Percentiles rank a stretch among this genome's conserved stretches.
Conservation (phyloP, 441 rosid species). For the Gossypium trilobum region DNA sequence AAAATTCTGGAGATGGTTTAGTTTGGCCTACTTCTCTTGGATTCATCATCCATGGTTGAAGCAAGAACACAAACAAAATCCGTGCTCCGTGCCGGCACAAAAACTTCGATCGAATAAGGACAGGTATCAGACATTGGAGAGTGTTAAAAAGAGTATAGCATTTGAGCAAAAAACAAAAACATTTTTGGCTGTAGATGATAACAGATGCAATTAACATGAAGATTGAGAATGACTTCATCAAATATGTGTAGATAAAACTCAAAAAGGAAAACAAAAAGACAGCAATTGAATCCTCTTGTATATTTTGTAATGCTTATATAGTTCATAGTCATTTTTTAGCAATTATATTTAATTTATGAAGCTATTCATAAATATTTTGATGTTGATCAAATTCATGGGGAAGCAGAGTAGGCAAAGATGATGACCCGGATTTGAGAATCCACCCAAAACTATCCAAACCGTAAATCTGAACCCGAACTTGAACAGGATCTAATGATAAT, state of each 20-base stretch:
- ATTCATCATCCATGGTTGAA: not conserved
- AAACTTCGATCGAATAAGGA: not conserved
- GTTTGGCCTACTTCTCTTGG: slow-evolving; percentile 8
- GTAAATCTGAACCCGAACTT: not conserved
- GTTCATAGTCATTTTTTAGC: slow-evolving; percentile 17
- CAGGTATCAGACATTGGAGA: slow-evolving; percentile 6
- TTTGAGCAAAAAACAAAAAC: slow-evolving; percentile 10
- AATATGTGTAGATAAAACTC: slow-evolving; percentile 31
- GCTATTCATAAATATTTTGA: not conserved
- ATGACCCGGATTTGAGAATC: not conserved
- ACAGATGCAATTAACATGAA: slow-evolving; percentile 11
- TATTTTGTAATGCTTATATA: slow-evolving; percentile 17
- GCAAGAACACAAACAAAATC: not conserved
- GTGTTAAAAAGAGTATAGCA: slow-evolving; percentile 18
- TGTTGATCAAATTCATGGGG: no score
- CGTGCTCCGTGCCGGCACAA: not conserved
- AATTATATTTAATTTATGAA: not conserved
- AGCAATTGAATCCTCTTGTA: slow-evolving; percentile 19
- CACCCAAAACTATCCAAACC: not conserved
- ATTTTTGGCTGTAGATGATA: slow-evolving; percentile 20
- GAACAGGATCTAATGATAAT: not conserved
- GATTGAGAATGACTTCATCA: slow-evolving; percentile 20
- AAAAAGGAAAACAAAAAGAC: not conserved
- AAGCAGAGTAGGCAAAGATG: not conserved
- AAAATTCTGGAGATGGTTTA: slow-evolving; percentile 87